phyloP scores from a whole-genome alignment of 2,329 filamentous ascomycete genomes.

The Sclerotinia trifoliorum region DNA sequence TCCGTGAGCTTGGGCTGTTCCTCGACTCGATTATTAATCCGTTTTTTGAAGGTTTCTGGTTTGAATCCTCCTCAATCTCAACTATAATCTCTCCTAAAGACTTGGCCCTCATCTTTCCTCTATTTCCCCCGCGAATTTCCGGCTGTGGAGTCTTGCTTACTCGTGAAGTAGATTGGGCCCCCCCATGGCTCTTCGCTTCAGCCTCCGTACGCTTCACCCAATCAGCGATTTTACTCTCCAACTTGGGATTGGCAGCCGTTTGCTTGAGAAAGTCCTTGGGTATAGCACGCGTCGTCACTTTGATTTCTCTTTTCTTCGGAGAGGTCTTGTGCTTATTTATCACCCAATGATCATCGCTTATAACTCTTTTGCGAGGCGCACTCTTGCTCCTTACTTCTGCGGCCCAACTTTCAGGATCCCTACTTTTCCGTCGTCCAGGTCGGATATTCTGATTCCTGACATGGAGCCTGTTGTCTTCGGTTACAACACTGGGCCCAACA shows the following conservation, averaged over 20 bases:
- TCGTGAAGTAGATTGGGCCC: not conserved
- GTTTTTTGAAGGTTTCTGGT: conserved; percentile 1
- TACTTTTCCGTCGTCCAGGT: conserved; percentile 32
- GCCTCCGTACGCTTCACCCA: conserved; percentile 49
- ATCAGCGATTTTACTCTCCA: conserved; percentile 59
- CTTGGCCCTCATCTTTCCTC: conserved; percentile 18
- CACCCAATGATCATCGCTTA: conserved; percentile 91
- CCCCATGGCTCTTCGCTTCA: not conserved
- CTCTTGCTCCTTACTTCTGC: conserved; percentile 33
- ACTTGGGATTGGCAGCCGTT: conserved; percentile 53
- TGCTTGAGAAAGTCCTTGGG: conserved; percentile 58
- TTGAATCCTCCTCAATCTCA: conserved; percentile 14
- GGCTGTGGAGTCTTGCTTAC: conserved; percentile 16
- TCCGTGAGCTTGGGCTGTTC: conserved; percentile 18
- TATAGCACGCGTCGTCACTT: conserved; percentile 37
- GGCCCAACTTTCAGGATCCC: conserved; percentile 36
- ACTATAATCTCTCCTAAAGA: conserved; percentile 20
- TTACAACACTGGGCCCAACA: conserved; percentile 34
- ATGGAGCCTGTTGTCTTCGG: conserved; percentile 58
- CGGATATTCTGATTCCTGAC: conserved; percentile 39
- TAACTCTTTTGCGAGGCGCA: conserved; percentile 79
- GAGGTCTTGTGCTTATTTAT: conserved; percentile 49
- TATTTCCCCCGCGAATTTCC: conserved; percentile 11
- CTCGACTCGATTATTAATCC: conserved; percentile 5
- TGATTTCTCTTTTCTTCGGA: conserved; percentile 40